Base-by-base conservation (phyloP, 176 grass and related monocot genomes). In the Triticum urartu region DNA sequence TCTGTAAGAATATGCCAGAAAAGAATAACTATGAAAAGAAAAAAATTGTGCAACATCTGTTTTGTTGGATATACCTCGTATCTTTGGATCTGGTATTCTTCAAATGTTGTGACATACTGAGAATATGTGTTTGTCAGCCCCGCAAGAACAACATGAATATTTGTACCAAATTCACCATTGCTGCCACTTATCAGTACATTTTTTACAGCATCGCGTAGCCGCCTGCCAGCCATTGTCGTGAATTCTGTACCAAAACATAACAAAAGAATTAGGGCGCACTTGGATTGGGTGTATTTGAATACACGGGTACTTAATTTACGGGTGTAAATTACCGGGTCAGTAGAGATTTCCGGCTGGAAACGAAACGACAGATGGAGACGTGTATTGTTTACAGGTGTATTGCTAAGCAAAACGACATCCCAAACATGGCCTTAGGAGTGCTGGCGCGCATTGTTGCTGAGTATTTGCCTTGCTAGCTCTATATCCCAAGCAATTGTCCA, bases 51-150 rank as follows among this genome's bases (percentile, higher is more conserved):
- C 22, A 80, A 34, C 17, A 47, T 26, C 13, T 63, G 61, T 63
- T 69, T 50, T 87, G 60, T 62, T 84, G 3, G 79, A n/a, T 83
- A 68, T 71, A 97, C 97, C 97, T 98, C 94, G 30, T 98, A 98
- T 94, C 97, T 92, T 88, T 98, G 97, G 85, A 98, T 96, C 89
- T 92, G 28, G 59, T 98, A 98, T 73, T 98, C 97, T 89, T 98
- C 94, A 32, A 88, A 93, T 25, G 94, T 98, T 72, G 94, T 96
- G 86, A 98, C 68, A 81, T 98, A 98, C 45, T 98, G 94, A 50
- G 97, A 98, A 78, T 98, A 98, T 30, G 87, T 96, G 62, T 98
- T 98, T 77, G 94, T 89, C 88, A 98, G 84, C 83, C 94, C 97
- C 63, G 94, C 97, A 80, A 98, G 91, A 75, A 96, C 92, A 72